Percentiles rank a stretch among this genome's conserved stretches.
These are phyloP conservation scores for Wickerhamiella infanticola DNA, from an alignment of 1,139 yeast genomes.

Conservation along the genomic window DNA sequence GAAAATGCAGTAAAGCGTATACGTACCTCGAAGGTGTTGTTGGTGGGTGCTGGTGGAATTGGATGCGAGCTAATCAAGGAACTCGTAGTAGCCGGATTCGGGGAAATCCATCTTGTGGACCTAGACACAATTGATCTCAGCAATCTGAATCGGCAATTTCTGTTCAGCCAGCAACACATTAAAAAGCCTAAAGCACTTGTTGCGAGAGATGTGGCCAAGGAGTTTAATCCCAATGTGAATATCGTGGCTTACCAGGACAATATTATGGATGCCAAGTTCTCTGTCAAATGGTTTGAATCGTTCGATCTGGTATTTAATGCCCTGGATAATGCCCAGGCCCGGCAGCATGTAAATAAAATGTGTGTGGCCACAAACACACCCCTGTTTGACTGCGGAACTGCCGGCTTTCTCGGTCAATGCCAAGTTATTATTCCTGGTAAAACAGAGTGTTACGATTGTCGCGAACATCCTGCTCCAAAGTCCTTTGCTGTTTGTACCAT, in stretches of 20 bases:
- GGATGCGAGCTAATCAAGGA: slow-evolving; percentile 92
- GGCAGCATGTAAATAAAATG: slow-evolving; percentile 76
- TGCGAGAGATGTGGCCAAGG: slow-evolving; percentile 66
- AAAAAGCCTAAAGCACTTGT: slow-evolving; percentile 69
- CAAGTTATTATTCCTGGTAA: slow-evolving; percentile 74
- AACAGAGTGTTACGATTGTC: slow-evolving; percentile 91
- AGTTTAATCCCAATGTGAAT: slow-evolving; percentile 60
- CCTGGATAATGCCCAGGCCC: slow-evolving; percentile 81
- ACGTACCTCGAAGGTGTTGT: slow-evolving; percentile 32
- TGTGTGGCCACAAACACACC: slow-evolving; percentile 61
- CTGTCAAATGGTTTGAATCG: slow-evolving; percentile 65
- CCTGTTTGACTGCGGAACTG: slow-evolving; percentile 85
- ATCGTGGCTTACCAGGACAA: slow-evolving; percentile 76
- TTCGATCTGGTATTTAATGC: slow-evolving; percentile 80
- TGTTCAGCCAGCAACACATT: slow-evolving; percentile 75
- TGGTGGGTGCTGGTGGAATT: slow-evolving; percentile 99
- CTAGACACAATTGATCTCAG: slow-evolving; percentile 86
- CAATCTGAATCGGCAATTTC: slow-evolving; percentile 83
- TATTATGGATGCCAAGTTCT: slow-evolving; percentile 58
- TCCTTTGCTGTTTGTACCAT: slow-evolving; percentile 94
- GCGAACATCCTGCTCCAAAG: slow-evolving; percentile 73
- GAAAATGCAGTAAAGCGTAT: slow-evolving; percentile 9
- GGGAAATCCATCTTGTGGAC: slow-evolving; percentile 84
- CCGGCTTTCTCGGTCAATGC: slow-evolving; percentile 86
- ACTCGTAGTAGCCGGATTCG: slow-evolving; percentile 66